Percentiles rank a stretch among this genome's conserved stretches.
phyloP scores from a whole-genome alignment of 2,329 filamentous ascomycete species.

The Ophiostoma sp. region DNA sequence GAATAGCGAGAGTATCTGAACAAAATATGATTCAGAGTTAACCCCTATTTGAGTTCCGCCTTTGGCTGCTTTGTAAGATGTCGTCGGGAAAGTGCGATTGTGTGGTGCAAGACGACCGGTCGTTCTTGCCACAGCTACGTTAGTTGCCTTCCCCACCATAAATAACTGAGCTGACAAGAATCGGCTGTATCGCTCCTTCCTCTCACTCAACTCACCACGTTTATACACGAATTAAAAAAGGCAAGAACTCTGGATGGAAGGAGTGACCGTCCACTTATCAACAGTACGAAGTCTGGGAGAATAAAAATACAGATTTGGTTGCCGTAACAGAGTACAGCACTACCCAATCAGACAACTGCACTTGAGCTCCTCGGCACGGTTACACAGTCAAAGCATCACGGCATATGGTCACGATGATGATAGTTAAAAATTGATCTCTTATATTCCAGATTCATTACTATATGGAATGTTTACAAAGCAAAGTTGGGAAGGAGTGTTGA shows the following conservation, averaged over 20 bases:
- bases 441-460: constrained; percentile 9
- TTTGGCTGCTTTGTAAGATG: not conserved
- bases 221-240: not conserved
- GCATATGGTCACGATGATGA: not conserved
- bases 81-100: not conserved
- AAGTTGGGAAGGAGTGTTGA: not conserved
- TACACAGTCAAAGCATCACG: not conserved
- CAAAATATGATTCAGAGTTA: not conserved
- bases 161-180: not conserved
- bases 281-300: too few species aligned
- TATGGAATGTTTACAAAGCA: not conserved
- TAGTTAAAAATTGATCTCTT: not conserved
- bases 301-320: too few species aligned
- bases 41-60: not conserved
- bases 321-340: not conserved
- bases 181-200: not conserved
- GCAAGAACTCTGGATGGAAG: not conserved
- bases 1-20: not conserved
- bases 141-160: not conserved
- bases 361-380: too few species aligned
- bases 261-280: not conserved
- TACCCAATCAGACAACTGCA: too few species aligned
- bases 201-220: not conserved
- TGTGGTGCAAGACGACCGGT: not conserved
- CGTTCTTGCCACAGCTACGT: not conserved